Evolutionary conservation across 805 yeast species (phyloP).

Genomic region (Candida piceae): DNA sequence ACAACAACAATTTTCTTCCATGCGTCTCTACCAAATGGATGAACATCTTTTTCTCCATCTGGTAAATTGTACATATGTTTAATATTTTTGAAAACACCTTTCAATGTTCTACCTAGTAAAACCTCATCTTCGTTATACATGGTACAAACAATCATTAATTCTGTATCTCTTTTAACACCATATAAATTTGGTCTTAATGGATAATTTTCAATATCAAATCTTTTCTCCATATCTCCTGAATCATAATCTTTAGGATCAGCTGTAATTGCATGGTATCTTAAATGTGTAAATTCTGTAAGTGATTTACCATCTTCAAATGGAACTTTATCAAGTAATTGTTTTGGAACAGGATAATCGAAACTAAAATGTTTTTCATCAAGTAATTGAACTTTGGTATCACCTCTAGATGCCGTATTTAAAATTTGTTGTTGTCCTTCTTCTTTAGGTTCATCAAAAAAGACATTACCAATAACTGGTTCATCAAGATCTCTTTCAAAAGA

Average conservation of each 20-base stretch:
- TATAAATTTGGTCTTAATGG: conserved; percentile 73
- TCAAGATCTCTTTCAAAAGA: conserved; percentile 25
- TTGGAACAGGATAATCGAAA: conserved; percentile 81
- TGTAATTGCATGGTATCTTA: conserved; percentile 92
- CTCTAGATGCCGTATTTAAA: conserved; percentile 21
- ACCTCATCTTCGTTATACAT: conserved; percentile 89
- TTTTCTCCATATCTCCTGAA: conserved; percentile 46
- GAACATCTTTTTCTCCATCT: conserved; percentile 39
- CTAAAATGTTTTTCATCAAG: conserved; percentile 67
- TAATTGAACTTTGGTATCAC: conserved; percentile 39
- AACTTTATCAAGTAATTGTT: conserved; percentile 46
- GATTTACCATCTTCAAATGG: conserved; percentile 35
- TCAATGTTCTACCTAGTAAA: conserved; percentile 74
- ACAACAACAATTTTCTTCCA: conserved; percentile 93
- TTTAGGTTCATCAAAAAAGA: conserved; percentile 8
- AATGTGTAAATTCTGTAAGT: conserved; percentile 55
- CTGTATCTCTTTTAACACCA: conserved; percentile 71
- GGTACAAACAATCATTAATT: conserved; percentile 81
- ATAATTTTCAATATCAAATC: conserved; percentile 24
- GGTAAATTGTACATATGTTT: conserved; percentile 55
- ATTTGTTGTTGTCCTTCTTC: conserved; percentile 11
- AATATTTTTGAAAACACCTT: conserved; percentile 87
- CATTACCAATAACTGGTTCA: conserved; percentile 24
- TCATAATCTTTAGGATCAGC: conserved; percentile 79
- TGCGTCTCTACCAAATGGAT: conserved; percentile 84